Base-by-base conservation (phyloP, 345 rosid species). In the Sonneratia caseolaris region DNA sequence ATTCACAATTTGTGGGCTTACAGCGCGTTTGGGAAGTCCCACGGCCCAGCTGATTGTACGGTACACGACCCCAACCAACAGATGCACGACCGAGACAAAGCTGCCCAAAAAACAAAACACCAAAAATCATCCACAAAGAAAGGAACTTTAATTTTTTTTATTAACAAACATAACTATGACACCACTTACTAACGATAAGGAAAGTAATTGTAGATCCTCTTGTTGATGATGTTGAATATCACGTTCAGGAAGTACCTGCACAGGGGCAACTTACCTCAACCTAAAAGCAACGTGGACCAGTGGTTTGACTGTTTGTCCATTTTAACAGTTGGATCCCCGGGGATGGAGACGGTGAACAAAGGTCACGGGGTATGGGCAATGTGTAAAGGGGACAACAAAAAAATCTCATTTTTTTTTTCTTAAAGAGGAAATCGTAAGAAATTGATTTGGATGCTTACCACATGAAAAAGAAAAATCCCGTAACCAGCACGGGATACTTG, bases 391-490 rank as follows among this genome's bases (percentile, higher is more conserved):
- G 15, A 13, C 51, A 13, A 47, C 0, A 8, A 13, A 2, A 47
- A 42, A 9, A 42, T 42, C 10, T 42, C 43, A 40, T 3, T 7
- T 47, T 47, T 47, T 7, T 47, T 9, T 7, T 47, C 13, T 47
- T 9, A 13, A 13, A 47, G 45, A 47, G 51, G 51, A 47, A 47
- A 47, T 47, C 9, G 9, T 47, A 8, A n/a, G 47, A 32, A 42
- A 61, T 47, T 47, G 13, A 22, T 22, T 47, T 53, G 16, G 40
- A 35, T 37, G 75, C 87, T 36, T 79, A 91, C 98, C 98, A 94
- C 97, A 91, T 90, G 87, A 94, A 94, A 88, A 94, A 94, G 91
- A 91, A 94, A 75, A 91, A 94, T 0, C 98, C 97, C 66, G 98
- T 94, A 66, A 90, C 88, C 0, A 94, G 85, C 66, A 84, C 85